Evolutionary conservation across 2,329 filamentous ascomycete species (phyloP).

Genomic region (Polychaeton citri): DNA sequence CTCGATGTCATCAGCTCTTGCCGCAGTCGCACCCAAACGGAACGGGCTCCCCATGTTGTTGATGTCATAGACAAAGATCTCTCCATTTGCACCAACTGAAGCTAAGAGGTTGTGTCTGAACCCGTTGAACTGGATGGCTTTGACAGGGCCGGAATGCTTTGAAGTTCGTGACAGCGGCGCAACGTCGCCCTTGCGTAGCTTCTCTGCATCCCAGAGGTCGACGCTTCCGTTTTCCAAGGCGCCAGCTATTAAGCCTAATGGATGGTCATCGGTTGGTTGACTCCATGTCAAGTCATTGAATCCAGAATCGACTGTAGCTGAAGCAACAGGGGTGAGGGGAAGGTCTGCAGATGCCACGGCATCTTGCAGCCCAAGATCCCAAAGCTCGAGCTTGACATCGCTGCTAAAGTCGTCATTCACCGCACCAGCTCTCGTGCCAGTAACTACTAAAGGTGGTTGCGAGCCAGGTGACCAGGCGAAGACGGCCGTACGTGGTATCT

Average conservation of each 20-base stretch:
- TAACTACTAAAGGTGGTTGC: constrained; percentile 69
- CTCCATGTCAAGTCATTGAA: constrained; percentile 98
- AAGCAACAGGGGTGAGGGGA: constrained; percentile 62
- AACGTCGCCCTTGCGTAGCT: constrained; percentile 43
- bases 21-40: constrained; percentile 73
- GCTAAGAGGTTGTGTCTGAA: constrained; percentile 81
- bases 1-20: constrained; percentile 87
- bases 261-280: constrained; percentile 61
- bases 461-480: constrained; percentile 91
- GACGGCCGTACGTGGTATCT: constrained; percentile 90
- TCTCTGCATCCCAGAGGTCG: constrained; percentile 83
- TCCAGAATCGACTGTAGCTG: constrained; percentile 77
- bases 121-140: constrained; percentile 93
- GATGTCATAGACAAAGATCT: constrained; percentile 90
- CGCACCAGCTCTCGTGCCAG: constrained; percentile 86
- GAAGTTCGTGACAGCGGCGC: constrained; percentile 74
- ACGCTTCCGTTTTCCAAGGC: constrained; percentile 89
- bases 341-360: constrained; percentile 40
- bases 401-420: constrained; percentile 96
- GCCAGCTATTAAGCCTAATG: constrained; percentile 82
- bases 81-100: constrained; percentile 85
- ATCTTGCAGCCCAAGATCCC: constrained; percentile 75
- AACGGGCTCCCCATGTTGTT: constrained; percentile 82
- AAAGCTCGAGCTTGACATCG: constrained; percentile 90
- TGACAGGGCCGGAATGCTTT: constrained; percentile 86